A percentile compares a stretch with the other conserved stretches of the same genome.
Evolutionary conservation across 495 filamentous ascomycete species (phyloP).

Genomic region (Aspergillus mulundensis): DNA sequence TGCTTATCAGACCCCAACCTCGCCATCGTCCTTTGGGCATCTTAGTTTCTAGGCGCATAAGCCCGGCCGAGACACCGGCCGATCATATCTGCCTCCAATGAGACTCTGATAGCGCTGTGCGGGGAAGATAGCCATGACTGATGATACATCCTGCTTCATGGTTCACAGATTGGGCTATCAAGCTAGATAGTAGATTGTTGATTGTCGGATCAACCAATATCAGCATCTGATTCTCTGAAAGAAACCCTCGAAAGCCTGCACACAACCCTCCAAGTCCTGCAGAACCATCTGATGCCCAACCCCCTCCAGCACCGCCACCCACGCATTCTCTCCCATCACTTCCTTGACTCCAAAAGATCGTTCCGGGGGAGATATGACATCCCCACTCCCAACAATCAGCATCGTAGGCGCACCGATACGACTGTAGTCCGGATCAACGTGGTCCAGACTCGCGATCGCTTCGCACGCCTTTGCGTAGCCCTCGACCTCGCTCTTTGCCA

Average conservation of each 20-base stretch:
- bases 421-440: conserved; percentile 2
- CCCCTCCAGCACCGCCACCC: not conserved
- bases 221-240: too few species aligned
- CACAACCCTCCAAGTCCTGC: conserved; percentile 6
- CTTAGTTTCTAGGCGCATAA: too few species aligned
- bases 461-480: conserved; percentile 2
- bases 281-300: conserved; percentile 8
- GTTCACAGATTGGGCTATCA: too few species aligned
- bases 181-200: too few species aligned
- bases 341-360: not conserved
- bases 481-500: not conserved
- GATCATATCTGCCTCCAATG: too few species aligned
- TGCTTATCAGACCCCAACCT: too few species aligned
- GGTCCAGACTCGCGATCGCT: conserved; percentile 1
- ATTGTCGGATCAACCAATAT: too few species aligned
- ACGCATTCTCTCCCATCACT: conserved; percentile 7
- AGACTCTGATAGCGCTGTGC: too few species aligned
- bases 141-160: too few species aligned
- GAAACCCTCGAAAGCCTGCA: not conserved
- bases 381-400: not conserved
- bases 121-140: too few species aligned
- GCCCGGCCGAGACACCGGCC: too few species aligned
- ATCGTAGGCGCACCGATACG: conserved; percentile 2
- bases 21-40: too few species aligned
- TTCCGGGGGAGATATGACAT: conserved; percentile 9